phyloP scores from a whole-genome alignment of 176 grass and related monocot species.

The Triticum turgidum region DNA sequence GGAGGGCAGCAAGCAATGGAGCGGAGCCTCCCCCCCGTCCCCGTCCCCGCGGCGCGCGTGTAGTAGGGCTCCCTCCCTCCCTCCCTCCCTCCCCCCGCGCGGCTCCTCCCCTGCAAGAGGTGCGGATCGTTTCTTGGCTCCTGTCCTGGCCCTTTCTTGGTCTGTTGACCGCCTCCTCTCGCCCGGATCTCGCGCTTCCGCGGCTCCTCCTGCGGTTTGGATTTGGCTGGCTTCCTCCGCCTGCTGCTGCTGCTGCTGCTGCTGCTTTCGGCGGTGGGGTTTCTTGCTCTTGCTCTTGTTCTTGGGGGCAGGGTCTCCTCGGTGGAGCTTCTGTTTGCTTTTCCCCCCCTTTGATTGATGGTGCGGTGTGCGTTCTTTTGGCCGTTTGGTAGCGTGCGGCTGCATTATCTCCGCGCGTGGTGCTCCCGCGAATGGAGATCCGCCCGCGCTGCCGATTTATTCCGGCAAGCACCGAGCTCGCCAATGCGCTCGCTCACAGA shows the following conservation, averaged over 20 bases:
- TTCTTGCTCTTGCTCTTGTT: slow-evolving; percentile 33
- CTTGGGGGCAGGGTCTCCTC: not conserved
- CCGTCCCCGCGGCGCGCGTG: not conserved
- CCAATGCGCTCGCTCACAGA: not conserved
- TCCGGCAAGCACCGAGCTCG: not conserved
- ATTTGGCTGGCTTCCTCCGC: not conserved
- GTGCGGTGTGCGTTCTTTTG: not conserved
- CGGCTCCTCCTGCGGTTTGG: not conserved
- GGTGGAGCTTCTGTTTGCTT: not conserved
- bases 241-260: not conserved
- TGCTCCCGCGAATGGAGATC: slow-evolving; percentile 24
- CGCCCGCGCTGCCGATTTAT: not conserved
- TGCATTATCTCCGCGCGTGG: slow-evolving; percentile 7
- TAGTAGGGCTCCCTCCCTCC: not conserved
- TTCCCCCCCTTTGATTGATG: not conserved
- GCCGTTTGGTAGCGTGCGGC: slow-evolving; percentile 15
- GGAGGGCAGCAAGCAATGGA: slow-evolving; percentile 18
- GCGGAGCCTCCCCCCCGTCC: not conserved
- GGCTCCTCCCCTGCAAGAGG: not conserved
- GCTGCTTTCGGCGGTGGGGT: slow-evolving; percentile 1
- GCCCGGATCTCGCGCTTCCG: slow-evolving; percentile 25
- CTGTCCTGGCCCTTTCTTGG: not conserved
- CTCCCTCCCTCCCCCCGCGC: not conserved
- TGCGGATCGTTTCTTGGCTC: slow-evolving; percentile 20
- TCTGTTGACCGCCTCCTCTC: not conserved